These are phyloP conservation scores for Castanospermum australe DNA, from an alignment of 306 rosid genomes.

Conservation along the genomic window DNA sequence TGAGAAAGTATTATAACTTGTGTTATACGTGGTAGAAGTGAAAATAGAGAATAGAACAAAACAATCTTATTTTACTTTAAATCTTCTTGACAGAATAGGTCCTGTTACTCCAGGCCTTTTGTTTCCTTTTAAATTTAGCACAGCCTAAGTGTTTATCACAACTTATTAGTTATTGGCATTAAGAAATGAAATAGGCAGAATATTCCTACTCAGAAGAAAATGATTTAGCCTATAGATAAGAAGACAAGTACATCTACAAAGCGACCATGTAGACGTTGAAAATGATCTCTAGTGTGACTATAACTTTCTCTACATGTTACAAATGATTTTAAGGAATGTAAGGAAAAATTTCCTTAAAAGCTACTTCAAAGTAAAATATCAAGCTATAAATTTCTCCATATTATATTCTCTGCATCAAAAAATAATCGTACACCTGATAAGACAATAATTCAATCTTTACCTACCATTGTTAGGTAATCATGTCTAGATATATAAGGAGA, in stretches of 20 bases:
- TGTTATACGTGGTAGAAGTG: not conserved
- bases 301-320: conserved; percentile 6
- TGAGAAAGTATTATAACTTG: conserved; percentile 9
- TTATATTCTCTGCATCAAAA: not conserved
- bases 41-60: not conserved
- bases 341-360: not conserved
- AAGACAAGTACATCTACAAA: not conserved
- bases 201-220: not conserved
- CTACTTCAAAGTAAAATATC: not conserved
- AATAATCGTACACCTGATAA: not conserved
- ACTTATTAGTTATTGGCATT: not conserved
- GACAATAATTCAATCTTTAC: not conserved
- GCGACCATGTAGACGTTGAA: not conserved
- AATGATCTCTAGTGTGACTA: not conserved
- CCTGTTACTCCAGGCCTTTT: not conserved
- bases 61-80: not conserved
- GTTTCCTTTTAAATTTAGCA: conserved; percentile 12
- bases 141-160: not conserved
- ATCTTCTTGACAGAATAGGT: not conserved
- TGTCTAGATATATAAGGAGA: conserved; percentile 6
- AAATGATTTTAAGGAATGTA: not conserved
- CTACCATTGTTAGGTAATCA: not conserved
- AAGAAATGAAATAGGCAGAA: not conserved
- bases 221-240: not conserved
- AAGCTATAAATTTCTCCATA: not conserved